These are phyloP conservation scores for Fusarium torreyae DNA, from an alignment of 2,329 filamentous ascomycete genomes.

Conservation along the genomic window DNA sequence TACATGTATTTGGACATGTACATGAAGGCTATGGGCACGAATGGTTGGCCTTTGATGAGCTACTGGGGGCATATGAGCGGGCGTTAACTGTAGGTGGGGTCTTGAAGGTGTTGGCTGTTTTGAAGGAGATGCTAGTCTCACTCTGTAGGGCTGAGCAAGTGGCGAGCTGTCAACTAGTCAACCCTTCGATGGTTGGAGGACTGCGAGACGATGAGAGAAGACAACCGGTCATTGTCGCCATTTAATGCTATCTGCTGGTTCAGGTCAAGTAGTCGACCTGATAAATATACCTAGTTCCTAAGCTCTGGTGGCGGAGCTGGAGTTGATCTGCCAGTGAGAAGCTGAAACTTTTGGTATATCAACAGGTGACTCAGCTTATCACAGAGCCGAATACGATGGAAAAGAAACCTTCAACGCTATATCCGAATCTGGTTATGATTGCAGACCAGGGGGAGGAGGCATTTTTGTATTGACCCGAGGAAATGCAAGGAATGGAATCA, in stretches of 20 bases:
- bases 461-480: constrained; percentile 18
- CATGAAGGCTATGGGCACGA: constrained; percentile 67
- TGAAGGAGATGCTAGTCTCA: constrained; percentile 13
- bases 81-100: constrained; percentile 5
- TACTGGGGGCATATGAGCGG: constrained; percentile 47
- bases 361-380: background rate
- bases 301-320: no score
- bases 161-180: constrained; percentile 20
- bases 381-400: constrained; percentile 16
- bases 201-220: constrained; percentile 19
- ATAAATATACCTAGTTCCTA: no score
- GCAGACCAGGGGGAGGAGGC: background rate
- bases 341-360: background rate
- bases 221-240: constrained; percentile 1
- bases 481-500: constrained; percentile 17
- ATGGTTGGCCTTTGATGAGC: constrained; percentile 48
- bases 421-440: background rate
- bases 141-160: constrained; percentile 9
- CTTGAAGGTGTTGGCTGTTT: constrained; percentile 11
- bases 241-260: background rate
- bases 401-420: background rate
- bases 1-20: constrained; percentile 78
- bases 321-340: background rate
- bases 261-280: background rate
- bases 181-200: constrained; percentile 26